phyloP scores from a whole-genome alignment of 2,329 filamentous ascomycete species.

The Cordyceps tenuipes region DNA sequence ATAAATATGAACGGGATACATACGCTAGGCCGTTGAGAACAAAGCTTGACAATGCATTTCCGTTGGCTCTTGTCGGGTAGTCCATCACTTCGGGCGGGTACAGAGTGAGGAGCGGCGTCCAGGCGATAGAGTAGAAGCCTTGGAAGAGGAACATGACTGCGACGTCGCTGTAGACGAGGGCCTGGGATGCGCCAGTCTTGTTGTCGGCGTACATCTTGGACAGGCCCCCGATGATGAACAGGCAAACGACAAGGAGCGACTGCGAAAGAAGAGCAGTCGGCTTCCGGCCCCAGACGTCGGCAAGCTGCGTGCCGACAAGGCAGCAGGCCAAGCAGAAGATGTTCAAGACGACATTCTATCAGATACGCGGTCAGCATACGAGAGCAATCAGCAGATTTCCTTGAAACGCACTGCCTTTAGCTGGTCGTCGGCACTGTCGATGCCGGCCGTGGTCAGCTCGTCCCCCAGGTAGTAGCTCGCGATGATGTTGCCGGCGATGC shows the following conservation, averaged over 20 bases:
- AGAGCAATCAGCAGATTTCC: no score
- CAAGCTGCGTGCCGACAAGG: slow-evolving; percentile 34
- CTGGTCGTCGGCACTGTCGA: slow-evolving; percentile 34
- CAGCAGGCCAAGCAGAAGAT: slow-evolving; percentile 37
- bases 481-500: slow-evolving; percentile 28
- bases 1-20: background rate
- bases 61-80: slow-evolving; percentile 20
- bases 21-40: slow-evolving; percentile 12
- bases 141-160: slow-evolving; percentile 23
- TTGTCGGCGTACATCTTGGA: slow-evolving; percentile 32
- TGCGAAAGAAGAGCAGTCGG: slow-evolving; percentile 32
- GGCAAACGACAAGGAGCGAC: slow-evolving; percentile 29
- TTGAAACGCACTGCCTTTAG: slow-evolving; percentile 28
- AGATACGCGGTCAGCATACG: no score
- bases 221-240: slow-evolving; percentile 44
- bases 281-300: slow-evolving; percentile 35
- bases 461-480: slow-evolving; percentile 32
- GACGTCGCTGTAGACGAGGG: slow-evolving; percentile 29
- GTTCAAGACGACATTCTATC: slow-evolving; percentile 41
- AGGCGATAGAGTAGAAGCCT: slow-evolving; percentile 21
- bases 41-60: slow-evolving; percentile 28
- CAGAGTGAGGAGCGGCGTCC: slow-evolving; percentile 20
- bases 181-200: slow-evolving; percentile 19
- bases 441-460: slow-evolving; percentile 37
- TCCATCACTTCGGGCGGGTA: slow-evolving; percentile 23